These are phyloP conservation scores for Porphyrellus cyaneotinctus DNA, from an alignment of 768 basidiomycete species.

Conservation along the genomic window DNA sequence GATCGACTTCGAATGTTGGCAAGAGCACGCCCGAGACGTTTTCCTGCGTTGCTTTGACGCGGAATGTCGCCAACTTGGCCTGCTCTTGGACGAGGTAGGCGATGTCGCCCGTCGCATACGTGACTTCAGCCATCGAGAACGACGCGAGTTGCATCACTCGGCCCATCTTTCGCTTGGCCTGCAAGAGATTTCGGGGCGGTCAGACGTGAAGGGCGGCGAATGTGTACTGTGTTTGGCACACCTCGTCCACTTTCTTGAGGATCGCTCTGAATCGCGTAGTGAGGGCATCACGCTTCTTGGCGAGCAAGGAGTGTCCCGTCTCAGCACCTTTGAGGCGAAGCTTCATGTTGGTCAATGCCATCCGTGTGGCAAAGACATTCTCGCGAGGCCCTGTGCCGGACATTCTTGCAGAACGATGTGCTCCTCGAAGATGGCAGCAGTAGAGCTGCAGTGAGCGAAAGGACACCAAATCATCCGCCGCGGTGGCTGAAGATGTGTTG, in stretches of 20 bases:
- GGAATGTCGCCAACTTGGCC: constrained; percentile 86
- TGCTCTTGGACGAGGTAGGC: constrained; percentile 97
- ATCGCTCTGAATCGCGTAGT: constrained; percentile 94
- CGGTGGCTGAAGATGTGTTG: not conserved
- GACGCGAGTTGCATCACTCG: constrained; percentile 98
- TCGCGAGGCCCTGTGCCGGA: constrained; percentile 88
- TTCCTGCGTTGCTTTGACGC: constrained; percentile 92
- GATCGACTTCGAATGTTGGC: constrained; percentile 91
- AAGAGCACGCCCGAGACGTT: constrained; percentile 97
- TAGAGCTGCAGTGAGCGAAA: not conserved
- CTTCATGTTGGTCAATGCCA: constrained; percentile 94
- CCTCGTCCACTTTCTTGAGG: constrained; percentile 96
- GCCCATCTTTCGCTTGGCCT: constrained; percentile 99
- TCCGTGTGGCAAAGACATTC: constrained; percentile 94
- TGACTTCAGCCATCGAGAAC: constrained; percentile 98
- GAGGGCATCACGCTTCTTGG: constrained; percentile 97
- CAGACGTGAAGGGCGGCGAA: not conserved
- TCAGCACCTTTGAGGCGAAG: constrained; percentile 86
- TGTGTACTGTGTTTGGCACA: constrained; percentile 33
- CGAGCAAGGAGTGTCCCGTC: constrained; percentile 91
- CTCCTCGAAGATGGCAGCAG: not conserved
- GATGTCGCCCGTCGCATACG: constrained; percentile 96
- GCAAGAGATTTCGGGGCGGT: constrained; percentile 19
- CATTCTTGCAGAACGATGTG: constrained; percentile 46
- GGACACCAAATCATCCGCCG: not conserved